phyloP scores from a whole-genome alignment of 2,329 filamentous ascomycete species.

The Penicillium digitatum region DNA sequence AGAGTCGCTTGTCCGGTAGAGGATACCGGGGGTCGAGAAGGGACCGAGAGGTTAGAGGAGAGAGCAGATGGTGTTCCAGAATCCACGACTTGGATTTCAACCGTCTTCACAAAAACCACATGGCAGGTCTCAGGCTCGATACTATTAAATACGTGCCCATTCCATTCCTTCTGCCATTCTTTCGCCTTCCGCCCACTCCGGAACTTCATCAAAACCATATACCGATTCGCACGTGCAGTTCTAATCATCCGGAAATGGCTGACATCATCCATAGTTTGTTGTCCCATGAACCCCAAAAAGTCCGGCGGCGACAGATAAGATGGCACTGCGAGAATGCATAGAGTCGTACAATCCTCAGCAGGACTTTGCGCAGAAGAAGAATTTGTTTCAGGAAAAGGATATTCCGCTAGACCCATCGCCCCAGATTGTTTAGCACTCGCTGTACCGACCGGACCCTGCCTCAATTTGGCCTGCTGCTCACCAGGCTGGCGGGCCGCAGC shows the following conservation, averaged over 20 bases:
- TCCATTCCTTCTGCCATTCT: conserved; percentile 80
- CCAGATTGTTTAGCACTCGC: conserved; percentile 10
- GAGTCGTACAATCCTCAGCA: conserved; percentile 68
- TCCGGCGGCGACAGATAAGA: conserved; percentile 90
- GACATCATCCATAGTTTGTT: conserved; percentile 78
- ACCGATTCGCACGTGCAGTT: conserved; percentile 82
- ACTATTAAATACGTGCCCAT: conserved; percentile 87
- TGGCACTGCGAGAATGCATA: conserved; percentile 92
- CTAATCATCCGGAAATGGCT: conserved; percentile 93
- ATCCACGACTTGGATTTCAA: conserved; percentile 71
- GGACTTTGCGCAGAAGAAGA: conserved; percentile 13
- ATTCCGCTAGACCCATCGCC: conserved; percentile 11
- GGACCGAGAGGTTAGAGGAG: conserved; percentile 37
- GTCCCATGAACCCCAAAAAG: conserved; percentile 85
- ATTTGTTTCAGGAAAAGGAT: conserved; percentile 16
- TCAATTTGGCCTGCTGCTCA: conserved; percentile 18
- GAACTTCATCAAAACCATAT: conserved; percentile 95
- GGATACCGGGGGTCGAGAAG: conserved; percentile 25
- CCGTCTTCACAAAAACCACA: conserved; percentile 88
- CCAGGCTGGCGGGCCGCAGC: conserved; percentile 30
- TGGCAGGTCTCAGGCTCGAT: conserved; percentile 96
- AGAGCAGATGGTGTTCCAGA: conserved; percentile 43
- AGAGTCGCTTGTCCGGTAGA: conserved; percentile 43
- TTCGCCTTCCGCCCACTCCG: conserved; percentile 68
- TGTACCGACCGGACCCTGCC: conserved; percentile 12